Conservation (phyloP, 768 basidiomycete genomes). For the Leccinum broughii region DNA sequence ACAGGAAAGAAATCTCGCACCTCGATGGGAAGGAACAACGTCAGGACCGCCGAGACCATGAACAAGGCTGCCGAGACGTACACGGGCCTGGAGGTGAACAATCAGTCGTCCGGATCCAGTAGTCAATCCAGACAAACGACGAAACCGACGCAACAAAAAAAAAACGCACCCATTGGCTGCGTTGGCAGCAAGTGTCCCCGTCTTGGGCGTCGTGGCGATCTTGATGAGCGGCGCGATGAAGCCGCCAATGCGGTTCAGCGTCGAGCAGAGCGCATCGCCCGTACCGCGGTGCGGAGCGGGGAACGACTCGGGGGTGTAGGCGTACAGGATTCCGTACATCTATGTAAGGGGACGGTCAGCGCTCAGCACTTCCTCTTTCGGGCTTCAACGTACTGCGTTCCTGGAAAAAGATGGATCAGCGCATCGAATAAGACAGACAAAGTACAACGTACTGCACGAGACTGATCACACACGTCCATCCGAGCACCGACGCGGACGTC, state of each 20-base stretch:
- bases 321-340: slow-evolving; percentile 57
- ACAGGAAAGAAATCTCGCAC: slow-evolving; percentile 23
- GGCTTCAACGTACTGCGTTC: slow-evolving; percentile 36
- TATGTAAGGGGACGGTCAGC: slow-evolving; percentile 3
- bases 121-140: too few relatives aligned
- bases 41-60: slow-evolving; percentile 40
- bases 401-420: slow-evolving; percentile 2
- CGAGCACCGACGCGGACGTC: slow-evolving; percentile 40
- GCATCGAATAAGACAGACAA: too few relatives aligned
- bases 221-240: slow-evolving; percentile 51
- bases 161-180: slow-evolving; percentile 39
- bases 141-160: not conserved
- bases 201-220: slow-evolving; percentile 41
- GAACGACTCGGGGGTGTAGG: slow-evolving; percentile 62
- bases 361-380: too few relatives aligned
- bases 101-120: not conserved
- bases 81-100: slow-evolving; percentile 36
- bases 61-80: slow-evolving; percentile 50
- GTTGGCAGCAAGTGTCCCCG: slow-evolving; percentile 31
- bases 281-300: slow-evolving; percentile 58
- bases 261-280: slow-evolving; percentile 50
- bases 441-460: slow-evolving; percentile 40
- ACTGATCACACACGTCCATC: slow-evolving; percentile 45
- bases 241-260: slow-evolving; percentile 49
- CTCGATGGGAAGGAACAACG: slow-evolving; percentile 50